These are phyloP conservation scores for Penicillium sp. DNA, from an alignment of 2,329 filamentous ascomycete species.

Conservation along the genomic window DNA sequence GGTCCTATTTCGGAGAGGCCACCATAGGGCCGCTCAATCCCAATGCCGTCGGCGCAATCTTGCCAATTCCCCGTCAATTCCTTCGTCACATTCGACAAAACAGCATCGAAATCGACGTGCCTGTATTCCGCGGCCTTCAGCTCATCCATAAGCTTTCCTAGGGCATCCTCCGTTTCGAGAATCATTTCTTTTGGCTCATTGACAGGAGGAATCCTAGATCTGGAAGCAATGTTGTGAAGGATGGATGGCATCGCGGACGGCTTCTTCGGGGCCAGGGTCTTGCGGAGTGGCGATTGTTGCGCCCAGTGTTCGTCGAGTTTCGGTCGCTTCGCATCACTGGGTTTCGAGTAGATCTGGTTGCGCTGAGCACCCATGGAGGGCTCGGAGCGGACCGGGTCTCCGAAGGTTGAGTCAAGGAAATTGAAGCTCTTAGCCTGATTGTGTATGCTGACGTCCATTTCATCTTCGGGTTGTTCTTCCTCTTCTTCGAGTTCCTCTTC, in stretches of 20 bases:
- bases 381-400: constrained; percentile 18
- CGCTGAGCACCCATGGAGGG: constrained; percentile 22
- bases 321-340: constrained; percentile 41
- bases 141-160: constrained; percentile 60
- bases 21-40: constrained; percentile 21
- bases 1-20: constrained; percentile 63
- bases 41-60: constrained; percentile 42
- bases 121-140: constrained; percentile 32
- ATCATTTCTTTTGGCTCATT: constrained; percentile 69
- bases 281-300: constrained; percentile 32
- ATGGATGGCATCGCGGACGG: constrained; percentile 66
- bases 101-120: constrained; percentile 30
- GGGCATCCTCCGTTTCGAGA: constrained; percentile 67
- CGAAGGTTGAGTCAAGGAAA: constrained; percentile 34
- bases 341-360: constrained; percentile 44
- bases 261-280: constrained; percentile 42
- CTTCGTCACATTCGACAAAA: constrained; percentile 35
- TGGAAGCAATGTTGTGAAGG: constrained; percentile 64
- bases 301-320: constrained; percentile 42
- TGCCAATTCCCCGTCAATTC: constrained; percentile 38
- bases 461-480: constrained; percentile 38
- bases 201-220: constrained; percentile 56
- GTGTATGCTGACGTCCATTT: constrained; percentile 27
- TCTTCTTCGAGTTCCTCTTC: constrained; percentile 41
- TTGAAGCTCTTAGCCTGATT: constrained; percentile 23